Base-by-base conservation (phyloP, 108 stramenopile species). In the Nitzschia sp. region DNA sequence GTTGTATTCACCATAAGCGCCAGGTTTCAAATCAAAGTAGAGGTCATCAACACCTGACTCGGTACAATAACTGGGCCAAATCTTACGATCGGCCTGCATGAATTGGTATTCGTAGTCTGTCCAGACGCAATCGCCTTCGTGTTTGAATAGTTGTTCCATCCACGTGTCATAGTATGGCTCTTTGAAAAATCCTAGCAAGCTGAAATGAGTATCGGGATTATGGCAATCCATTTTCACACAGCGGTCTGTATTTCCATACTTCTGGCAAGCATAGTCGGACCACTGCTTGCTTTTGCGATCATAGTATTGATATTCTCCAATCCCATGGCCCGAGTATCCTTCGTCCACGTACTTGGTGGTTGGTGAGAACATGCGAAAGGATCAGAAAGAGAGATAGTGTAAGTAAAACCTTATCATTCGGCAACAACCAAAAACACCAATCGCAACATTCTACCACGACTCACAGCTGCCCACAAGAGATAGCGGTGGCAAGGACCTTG, bases 181-280 rank as follows among this genome's bases (percentile, higher is more conserved):
- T 48, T 85, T 87, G 84, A 82, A 87, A 72, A 84, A 81, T 60
- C 84, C 86, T 31, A 90, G 59, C 30, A 87, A 53, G 0, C 59
- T 46, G 27, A 80, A 90, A 42, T 75, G 49, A 13, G 83, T 81
- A 23, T 69, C 57, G 23, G 70, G 70, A 19, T 76, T 11, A 57
- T 90, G 88, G 59, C 86, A 90, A 53, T 90, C 84, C 84, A 90
- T 85, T 30, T 80, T 77, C 25, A 71, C 75, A 46, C 85, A 87
- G 23, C 82, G 73, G 13, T 63, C 56, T 31, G 46, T 56, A 32
- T 65, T 25, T 23, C 21, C 49, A 19, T 51, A 51, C 23, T 71
- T 45, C 38, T 42, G 6, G 62, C 85, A 86, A 8, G 77, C 54
- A 2, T 72, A 64, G 6, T 54, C 31, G 42, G 82, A 73, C 88